phyloP scores from a whole-genome alignment of 2,329 filamentous ascomycete species.

The Sarocladiaceae sp. region DNA sequence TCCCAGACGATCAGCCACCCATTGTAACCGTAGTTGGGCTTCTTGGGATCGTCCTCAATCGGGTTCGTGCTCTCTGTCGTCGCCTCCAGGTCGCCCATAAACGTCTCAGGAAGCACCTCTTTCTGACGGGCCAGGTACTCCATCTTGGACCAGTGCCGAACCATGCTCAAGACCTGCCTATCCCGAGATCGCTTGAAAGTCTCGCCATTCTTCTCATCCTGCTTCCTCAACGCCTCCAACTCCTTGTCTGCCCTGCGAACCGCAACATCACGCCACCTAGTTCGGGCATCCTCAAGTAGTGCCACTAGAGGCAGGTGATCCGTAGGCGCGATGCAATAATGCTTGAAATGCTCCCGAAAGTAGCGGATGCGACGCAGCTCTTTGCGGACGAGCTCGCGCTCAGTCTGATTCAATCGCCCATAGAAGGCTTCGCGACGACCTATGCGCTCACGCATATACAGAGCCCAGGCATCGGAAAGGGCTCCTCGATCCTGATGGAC shows the following conservation, averaged over 20 bases:
- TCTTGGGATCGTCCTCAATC: constrained; percentile 13
- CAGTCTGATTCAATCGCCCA: constrained; percentile 10
- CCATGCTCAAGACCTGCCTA: constrained; percentile 11
- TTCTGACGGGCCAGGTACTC: constrained; percentile 11
- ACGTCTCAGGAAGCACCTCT: constrained; percentile 10
- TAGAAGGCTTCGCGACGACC: constrained; percentile 11
- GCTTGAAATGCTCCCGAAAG: constrained; percentile 16
- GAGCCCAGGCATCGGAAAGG: constrained; percentile 13
- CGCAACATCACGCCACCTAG: constrained; percentile 15
- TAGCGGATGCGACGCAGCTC: constrained; percentile 14
- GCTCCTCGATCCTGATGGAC: constrained; percentile 3
- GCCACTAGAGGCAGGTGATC: constrained; percentile 14
- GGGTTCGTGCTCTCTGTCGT: constrained; percentile 4
- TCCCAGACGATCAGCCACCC: constrained; percentile 16
- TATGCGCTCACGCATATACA: constrained; percentile 12
- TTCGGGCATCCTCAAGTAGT: constrained; percentile 14
- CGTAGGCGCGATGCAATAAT: constrained; percentile 12
- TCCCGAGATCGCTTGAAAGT: constrained; percentile 1
- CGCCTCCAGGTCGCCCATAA: constrained; percentile 12
- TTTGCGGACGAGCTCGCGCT: constrained; percentile 14
- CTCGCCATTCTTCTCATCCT: constrained; percentile 9
- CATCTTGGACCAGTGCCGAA: constrained; percentile 11
- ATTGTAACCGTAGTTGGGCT: constrained; percentile 15
- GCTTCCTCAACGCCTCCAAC: constrained; percentile 11
- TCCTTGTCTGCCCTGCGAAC: constrained; percentile 10